Conservation (phyloP, 2,329 filamentous ascomycete species). For the Neonectria punicea region DNA sequence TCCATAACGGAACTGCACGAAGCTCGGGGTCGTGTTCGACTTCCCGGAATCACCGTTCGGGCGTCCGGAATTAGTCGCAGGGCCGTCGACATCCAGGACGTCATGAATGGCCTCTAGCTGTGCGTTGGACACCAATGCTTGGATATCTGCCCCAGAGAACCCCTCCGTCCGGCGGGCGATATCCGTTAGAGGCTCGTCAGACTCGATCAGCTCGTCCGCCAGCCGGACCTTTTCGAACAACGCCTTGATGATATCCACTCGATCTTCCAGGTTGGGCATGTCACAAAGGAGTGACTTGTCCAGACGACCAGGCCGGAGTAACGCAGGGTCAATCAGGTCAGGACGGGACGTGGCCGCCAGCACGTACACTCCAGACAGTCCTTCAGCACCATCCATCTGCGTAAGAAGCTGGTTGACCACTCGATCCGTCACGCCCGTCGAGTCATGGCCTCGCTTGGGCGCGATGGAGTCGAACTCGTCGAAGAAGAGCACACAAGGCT, state of each 20-base stretch:
- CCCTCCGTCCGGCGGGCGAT: constrained; percentile 85
- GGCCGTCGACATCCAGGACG: constrained; percentile 71
- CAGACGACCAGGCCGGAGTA: constrained; percentile 89
- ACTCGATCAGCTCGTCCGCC: constrained; percentile 69
- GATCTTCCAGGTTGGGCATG: constrained; percentile 82
- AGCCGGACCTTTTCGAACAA: constrained; percentile 85
- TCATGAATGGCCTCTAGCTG: constrained; percentile 98
- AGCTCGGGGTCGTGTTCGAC: constrained; percentile 59
- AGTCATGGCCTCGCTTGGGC: constrained; percentile 95
- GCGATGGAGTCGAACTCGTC: constrained; percentile 99
- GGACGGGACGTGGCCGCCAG: constrained; percentile 93
- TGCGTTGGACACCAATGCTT: constrained; percentile 94
- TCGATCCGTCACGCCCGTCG: constrained; percentile 96
- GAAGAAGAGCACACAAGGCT: constrained; percentile 96
- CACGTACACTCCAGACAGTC: constrained; percentile 93
- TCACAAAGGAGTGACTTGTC: constrained; percentile 95
- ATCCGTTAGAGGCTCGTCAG: constrained; percentile 69
- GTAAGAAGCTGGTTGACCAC: constrained; percentile 98
- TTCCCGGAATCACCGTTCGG: constrained; percentile 48
- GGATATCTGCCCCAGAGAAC: constrained; percentile 93
- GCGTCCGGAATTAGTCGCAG: constrained; percentile 51
- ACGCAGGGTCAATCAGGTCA: constrained; percentile 93
- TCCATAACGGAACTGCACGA: constrained; percentile 88
- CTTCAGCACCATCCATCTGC: constrained; percentile 98
- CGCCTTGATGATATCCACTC: constrained; percentile 87